Percentiles rank a stretch among this genome's conserved stretches.
Conservation (phyloP, 2,329 filamentous ascomycete species). For the Colletotrichum paranaense region DNA sequence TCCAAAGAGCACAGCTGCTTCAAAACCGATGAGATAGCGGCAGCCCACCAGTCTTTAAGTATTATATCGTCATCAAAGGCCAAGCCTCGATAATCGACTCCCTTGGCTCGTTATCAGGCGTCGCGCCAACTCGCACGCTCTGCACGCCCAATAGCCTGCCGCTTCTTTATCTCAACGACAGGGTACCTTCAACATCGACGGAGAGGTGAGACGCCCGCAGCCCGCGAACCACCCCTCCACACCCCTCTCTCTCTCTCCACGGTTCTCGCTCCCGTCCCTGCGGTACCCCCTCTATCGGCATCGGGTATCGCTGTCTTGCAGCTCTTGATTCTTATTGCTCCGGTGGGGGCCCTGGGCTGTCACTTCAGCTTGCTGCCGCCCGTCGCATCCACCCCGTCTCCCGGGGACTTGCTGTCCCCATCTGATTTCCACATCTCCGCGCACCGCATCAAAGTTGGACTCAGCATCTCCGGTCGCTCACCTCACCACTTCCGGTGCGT, state of each 20-base stretch:
- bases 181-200: constrained; percentile 6
- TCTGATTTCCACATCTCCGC: constrained; percentile 30
- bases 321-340: not conserved
- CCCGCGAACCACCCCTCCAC: not conserved
- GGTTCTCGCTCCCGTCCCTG: not conserved
- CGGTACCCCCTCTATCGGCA: not conserved
- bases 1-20: not conserved
- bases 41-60: not conserved
- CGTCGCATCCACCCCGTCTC: constrained; percentile 13
- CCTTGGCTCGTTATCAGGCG: constrained; percentile 21
- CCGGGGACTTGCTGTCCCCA: constrained; percentile 2
- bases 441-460: constrained; percentile 4
- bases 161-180: constrained; percentile 32
- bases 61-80: not conserved
- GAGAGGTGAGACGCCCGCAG: constrained; percentile 13
- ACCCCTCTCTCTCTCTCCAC: constrained; percentile 9
- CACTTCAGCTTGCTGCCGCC: not conserved
- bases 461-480: constrained; percentile 17
- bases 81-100: constrained; percentile 6
- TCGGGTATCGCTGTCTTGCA: not conserved
- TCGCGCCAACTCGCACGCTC: constrained; percentile 17
- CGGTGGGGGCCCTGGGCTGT: constrained; percentile 13
- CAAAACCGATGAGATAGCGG: not conserved
- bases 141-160: constrained; percentile 19
- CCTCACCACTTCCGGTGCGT: not conserved